Base-by-base conservation (phyloP, 2,329 filamentous ascomycete species). In the Penicillium palitans region DNA sequence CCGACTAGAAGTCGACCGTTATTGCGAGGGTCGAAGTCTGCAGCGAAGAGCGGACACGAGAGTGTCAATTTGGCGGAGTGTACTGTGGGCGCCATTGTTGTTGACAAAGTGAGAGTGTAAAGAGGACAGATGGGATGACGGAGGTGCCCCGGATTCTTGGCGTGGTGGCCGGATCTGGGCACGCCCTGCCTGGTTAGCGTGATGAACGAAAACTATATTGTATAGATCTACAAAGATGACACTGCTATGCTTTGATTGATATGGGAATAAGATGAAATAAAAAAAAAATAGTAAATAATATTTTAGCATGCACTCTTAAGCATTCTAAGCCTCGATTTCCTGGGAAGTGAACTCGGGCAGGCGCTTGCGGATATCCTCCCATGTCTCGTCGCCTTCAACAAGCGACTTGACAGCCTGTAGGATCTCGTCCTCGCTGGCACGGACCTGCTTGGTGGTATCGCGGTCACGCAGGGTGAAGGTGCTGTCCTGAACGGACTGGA, bases 401-500 rank as follows among this genome's bases (percentile, higher is more conserved):
- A 89, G 76, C 55, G 78, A 81, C 75, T 84, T 84, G 68, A 95
- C 84, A 29, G 91, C 91, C 57, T 85, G 83, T 59, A 95, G 78
- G 59, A 98, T 91, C 72, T 89, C 89, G 41, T 90, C 88, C 73
- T 95, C 85, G 62, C 86, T 87, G 12, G 90, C 90, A 61, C 95
- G 89, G 58, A 98, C 92, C 79, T 98, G 93, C 74, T 87, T 90
- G 54, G 91, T 97, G 42, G 88, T 89, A 79, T 98, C 95, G 63
- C 92, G 88, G 75, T 98, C 93, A 72, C 93, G 84, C 64, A 98
- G 84, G 1, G 93, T 98, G 72, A 96, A 85, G 8, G 89, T 90
- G 72, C 86, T 86, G 74, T 97, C 92, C 77, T 96, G 87, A 66
- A 96, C 81, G 48, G 91, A 96, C 81, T 98, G 91, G 84, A 97